Percentiles rank a stretch among this genome's conserved stretches.
phyloP scores from a whole-genome alignment of 2,329 filamentous ascomycete genomes.

The Colletotrichum eremochloae region DNA sequence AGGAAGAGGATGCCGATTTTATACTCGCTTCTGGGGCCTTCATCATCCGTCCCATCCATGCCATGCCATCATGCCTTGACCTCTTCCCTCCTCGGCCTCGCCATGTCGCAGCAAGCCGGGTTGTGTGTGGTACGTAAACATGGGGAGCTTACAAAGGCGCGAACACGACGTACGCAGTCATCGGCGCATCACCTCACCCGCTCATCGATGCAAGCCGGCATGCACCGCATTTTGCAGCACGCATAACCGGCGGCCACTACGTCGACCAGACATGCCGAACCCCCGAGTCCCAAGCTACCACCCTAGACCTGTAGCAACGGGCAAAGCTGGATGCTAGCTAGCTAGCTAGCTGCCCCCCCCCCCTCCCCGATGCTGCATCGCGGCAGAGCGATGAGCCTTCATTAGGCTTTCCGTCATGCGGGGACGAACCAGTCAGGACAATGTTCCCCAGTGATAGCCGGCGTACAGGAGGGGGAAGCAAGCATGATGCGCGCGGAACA shows the following conservation, averaged over 20 bases:
- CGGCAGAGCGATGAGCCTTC: constrained; percentile 10
- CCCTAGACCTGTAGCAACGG: constrained; percentile 13
- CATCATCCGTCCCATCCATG: constrained; percentile 12
- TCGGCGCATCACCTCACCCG: constrained; percentile 35
- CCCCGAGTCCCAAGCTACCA: constrained; percentile 33
- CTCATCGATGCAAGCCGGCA: constrained; percentile 30
- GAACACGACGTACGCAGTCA: constrained; percentile 26
- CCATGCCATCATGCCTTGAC: constrained; percentile 26
- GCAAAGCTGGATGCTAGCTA: background rate
- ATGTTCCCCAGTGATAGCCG: constrained; percentile 13
- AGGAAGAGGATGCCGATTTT: constrained; percentile 13
- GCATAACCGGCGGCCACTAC: constrained; percentile 3
- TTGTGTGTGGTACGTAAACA: constrained; percentile 35
- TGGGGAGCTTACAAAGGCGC: constrained; percentile 22
- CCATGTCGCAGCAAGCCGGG: constrained; percentile 14
- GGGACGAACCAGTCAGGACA: constrained; percentile 27
- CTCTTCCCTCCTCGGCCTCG: constrained; percentile 29
- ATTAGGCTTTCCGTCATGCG: constrained; percentile 18
- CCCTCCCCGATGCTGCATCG: constrained; percentile 28
- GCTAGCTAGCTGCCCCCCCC: no score
- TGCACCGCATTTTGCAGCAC: background rate
- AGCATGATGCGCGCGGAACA: constrained; percentile 6
- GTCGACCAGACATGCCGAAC: constrained; percentile 36
- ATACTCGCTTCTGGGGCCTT: constrained; percentile 22
- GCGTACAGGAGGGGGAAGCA: background rate